Percentiles rank a stretch among this genome's conserved stretches.
Evolutionary conservation across 768 basidiomycete species (phyloP).

Genomic region (Tricholoma hemisulphureum): DNA sequence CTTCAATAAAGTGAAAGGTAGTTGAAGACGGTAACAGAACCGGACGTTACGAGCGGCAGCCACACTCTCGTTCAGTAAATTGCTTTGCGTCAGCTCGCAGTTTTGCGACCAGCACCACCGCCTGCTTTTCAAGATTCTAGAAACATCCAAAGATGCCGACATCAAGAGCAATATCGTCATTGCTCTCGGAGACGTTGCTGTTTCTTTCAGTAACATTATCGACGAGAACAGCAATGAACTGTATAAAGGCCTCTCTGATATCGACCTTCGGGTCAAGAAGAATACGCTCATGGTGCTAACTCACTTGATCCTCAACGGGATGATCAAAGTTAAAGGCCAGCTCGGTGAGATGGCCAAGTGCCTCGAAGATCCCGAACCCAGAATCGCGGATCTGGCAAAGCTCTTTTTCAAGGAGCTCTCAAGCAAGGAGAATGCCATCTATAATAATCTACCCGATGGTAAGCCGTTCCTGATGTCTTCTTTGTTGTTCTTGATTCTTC

Average conservation of each 20-base stretch:
- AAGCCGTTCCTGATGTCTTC: constrained; percentile 18
- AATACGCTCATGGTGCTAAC: constrained; percentile 99
- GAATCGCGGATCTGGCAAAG: constrained; percentile 94
- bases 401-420: constrained; percentile 95
- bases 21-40: constrained; percentile 50
- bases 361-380: constrained; percentile 82
- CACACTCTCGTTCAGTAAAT: constrained; percentile 88
- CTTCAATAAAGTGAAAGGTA: constrained; percentile 5
- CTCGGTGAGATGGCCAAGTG: constrained; percentile 99
- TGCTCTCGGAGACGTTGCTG: constrained; percentile 94
- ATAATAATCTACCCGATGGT: constrained; percentile 98
- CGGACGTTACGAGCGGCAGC: constrained; percentile 82
- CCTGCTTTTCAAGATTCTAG: constrained; percentile 90
- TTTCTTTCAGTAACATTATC: constrained; percentile 95
- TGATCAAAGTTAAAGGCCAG: constrained; percentile 99
- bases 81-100: constrained; percentile 91
- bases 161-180: constrained; percentile 97
- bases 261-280: constrained; percentile 90
- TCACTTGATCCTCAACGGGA: constrained; percentile 94
- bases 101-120: constrained; percentile 91
- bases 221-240: constrained; percentile 97
- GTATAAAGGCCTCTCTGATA: constrained; percentile 90
- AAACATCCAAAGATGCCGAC: constrained; percentile 84
- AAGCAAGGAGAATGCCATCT: constrained; percentile 98
- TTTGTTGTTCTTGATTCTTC: constrained; percentile 7